phyloP scores from a whole-genome alignment of 2,329 filamentous ascomycete genomes.

The Gnomoniopsis sp. region DNA sequence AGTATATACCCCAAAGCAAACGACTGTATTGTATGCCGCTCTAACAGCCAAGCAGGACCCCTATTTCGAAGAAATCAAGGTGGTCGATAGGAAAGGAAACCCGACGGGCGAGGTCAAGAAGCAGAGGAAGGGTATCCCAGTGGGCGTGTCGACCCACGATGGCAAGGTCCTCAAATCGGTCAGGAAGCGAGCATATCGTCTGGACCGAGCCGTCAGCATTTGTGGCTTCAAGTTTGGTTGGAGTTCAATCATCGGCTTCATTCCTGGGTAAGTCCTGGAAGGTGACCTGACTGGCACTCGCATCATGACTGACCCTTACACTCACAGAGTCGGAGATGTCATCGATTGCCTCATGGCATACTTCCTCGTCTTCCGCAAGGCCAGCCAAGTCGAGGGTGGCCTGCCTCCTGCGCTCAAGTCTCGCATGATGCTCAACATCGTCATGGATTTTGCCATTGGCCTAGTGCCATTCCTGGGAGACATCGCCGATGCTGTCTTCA shows the following conservation, averaged over 20 bases:
- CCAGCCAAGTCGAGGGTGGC: conserved; percentile 71
- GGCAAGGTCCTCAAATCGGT: conserved; percentile 78
- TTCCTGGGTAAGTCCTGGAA: conserved; percentile 69
- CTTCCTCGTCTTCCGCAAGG: conserved; percentile 66
- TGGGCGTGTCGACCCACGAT: conserved; percentile 80
- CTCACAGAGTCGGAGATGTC: conserved; percentile 67
- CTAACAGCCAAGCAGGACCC: neutral
- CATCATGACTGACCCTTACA: conserved; percentile 20
- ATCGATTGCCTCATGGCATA: conserved; percentile 71
- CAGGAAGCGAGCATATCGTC: conserved; percentile 77
- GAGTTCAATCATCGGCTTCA: conserved; percentile 78
- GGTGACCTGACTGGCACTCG: neutral
- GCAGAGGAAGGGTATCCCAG: conserved; percentile 78
- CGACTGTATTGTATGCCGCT: neutral
- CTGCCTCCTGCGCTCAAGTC: conserved; percentile 59
- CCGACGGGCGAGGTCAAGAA: conserved; percentile 64
- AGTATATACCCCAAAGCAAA: neutral
- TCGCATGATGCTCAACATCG: conserved; percentile 79
- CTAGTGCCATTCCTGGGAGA: conserved; percentile 76
- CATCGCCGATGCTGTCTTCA: conserved; percentile 66
- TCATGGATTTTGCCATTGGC: conserved; percentile 70
- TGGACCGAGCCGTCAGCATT: conserved; percentile 81
- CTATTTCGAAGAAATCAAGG: conserved; percentile 7
- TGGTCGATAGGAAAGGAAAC: neutral
- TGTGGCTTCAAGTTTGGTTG: conserved; percentile 84